Conservation (phyloP, 116 monocot species). For the Iris pallida region DNA sequence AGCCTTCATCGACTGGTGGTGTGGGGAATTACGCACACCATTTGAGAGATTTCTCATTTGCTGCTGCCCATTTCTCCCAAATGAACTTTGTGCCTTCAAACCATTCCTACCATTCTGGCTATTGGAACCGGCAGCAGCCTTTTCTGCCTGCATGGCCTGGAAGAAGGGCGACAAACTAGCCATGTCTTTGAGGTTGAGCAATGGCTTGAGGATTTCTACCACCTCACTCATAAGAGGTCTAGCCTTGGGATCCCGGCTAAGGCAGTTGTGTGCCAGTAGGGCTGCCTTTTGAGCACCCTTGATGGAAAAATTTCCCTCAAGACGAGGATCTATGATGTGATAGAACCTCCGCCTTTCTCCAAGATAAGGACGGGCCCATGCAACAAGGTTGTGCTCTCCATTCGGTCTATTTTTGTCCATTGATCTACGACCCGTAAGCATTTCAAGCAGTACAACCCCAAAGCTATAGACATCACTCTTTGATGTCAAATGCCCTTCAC, state of each 20-base stretch:
- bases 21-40: slow-evolving; percentile 11
- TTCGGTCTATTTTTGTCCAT: slow-evolving; percentile 29
- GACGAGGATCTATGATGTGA: slow-evolving; percentile 25
- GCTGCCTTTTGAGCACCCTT: slow-evolving; percentile 20
- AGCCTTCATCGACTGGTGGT: not conserved
- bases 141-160: slow-evolving; percentile 14
- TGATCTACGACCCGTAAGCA: slow-evolving; percentile 23
- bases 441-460: slow-evolving; percentile 24
- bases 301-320: slow-evolving; percentile 25
- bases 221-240: slow-evolving; percentile 28
- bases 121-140: slow-evolving; percentile 1
- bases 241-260: slow-evolving; percentile 21
- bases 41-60: slow-evolving; percentile 7
- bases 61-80: slow-evolving; percentile 5
- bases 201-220: slow-evolving; percentile 18
- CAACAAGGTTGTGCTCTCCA: slow-evolving; percentile 25
- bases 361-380: slow-evolving; percentile 28
- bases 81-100: slow-evolving; percentile 5
- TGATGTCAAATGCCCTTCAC: slow-evolving; percentile 13
- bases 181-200: slow-evolving; percentile 29
- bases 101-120: slow-evolving; percentile 9
- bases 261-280: slow-evolving; percentile 19
- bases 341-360: slow-evolving; percentile 21
- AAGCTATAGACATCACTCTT: slow-evolving; percentile 31
- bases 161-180: slow-evolving; percentile 10